phyloP scores from a whole-genome alignment of 192 early-diverging fungal genomes.

The Dissophora globulifera region DNA sequence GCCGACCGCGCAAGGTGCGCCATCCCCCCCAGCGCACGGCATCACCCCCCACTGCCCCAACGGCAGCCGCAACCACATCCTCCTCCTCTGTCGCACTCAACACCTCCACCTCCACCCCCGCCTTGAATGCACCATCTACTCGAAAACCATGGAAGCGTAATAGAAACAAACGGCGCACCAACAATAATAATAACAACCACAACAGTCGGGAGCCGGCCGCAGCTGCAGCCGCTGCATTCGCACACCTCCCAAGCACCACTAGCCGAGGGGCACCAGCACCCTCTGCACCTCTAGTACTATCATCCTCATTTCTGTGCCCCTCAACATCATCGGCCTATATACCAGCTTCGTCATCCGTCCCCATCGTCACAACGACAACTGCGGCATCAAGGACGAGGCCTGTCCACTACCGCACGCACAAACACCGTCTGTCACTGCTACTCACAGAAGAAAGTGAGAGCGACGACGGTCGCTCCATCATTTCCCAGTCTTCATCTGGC shows the following conservation, averaged over 20 bases:
- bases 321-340: too few relatives aligned
- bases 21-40: neutral
- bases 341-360: neutral
- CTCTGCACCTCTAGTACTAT: neutral
- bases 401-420: neutral
- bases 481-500: constrained; percentile 35
- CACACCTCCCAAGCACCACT: too few relatives aligned
- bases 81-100: neutral
- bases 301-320: too few relatives aligned
- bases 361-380: too few relatives aligned
- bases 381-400: constrained; percentile 2
- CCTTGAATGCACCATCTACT: neutral
- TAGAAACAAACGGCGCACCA: neutral
- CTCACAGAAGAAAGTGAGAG: constrained; percentile 28
- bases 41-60: neutral
- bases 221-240: too few relatives aligned
- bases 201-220: neutral
- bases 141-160: neutral
- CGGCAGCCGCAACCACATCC: neutral
- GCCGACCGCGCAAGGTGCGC: neutral
- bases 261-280: too few relatives aligned
- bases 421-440: neutral
- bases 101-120: constrained; percentile 4
- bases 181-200: neutral
- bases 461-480: constrained; percentile 17